Conservation (phyloP, 306 rosid genomes). For the Carpinus viminea region DNA sequence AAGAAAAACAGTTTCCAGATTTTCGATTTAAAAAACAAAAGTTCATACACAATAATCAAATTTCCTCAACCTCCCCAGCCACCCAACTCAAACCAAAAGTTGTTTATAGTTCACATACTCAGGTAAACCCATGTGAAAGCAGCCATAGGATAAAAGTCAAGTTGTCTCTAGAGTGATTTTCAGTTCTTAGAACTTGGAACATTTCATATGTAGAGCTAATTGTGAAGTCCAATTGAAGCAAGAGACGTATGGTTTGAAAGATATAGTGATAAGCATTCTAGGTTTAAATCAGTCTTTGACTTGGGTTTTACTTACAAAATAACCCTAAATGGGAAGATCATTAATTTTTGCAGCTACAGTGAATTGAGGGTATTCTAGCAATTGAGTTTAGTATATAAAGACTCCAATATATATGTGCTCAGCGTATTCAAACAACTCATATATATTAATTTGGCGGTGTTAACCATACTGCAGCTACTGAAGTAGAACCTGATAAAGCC, state of each 20-base stretch:
- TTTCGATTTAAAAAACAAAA: slow-evolving; percentile 15
- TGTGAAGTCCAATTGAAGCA: neutral
- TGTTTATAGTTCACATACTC: slow-evolving; percentile 2
- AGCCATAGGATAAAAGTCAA: too few species aligned
- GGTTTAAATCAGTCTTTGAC: neutral
- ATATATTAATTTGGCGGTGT: too few species aligned
- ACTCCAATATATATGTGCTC: too few species aligned
- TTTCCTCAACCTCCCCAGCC: slow-evolving; percentile 20
- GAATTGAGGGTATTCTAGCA: neutral
- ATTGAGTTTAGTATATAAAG: neutral
- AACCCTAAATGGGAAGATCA: neutral
- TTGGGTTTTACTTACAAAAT: too few species aligned
- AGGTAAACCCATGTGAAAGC: neutral
- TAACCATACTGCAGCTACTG: too few species aligned
- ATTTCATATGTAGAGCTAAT: too few species aligned
- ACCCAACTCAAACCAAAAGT: slow-evolving; percentile 6
- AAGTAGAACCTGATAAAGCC: too few species aligned
- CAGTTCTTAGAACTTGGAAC: too few species aligned
- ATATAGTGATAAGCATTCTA: neutral
- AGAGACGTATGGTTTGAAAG: neutral
- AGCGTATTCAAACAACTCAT: too few species aligned
- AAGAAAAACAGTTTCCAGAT: slow-evolving; percentile 22
- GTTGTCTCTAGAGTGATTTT: too few species aligned
- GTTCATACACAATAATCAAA: slow-evolving; percentile 11
- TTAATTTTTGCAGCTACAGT: too few species aligned